Evolutionary conservation across 2,329 filamentous ascomycete genomes (phyloP).

Genomic region (Hypoxylon sp.): DNA sequence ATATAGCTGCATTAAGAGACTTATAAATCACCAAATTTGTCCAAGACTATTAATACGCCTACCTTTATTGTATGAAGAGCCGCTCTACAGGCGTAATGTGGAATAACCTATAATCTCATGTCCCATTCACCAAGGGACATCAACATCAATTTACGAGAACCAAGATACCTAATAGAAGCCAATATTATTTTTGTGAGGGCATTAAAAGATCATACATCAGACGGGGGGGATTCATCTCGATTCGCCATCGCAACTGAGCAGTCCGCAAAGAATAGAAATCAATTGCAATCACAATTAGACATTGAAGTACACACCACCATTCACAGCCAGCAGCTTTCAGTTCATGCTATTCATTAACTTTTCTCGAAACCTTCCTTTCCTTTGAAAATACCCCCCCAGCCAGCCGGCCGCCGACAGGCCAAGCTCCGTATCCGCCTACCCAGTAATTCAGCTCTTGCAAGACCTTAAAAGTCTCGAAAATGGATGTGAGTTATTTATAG

Average conservation of each 20-base stretch:
- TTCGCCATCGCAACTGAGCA: background rate
- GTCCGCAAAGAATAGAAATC: background rate
- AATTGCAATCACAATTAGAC: background rate
- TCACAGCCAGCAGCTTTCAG: background rate
- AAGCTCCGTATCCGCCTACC: background rate
- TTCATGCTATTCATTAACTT: slow-evolving; percentile 20
- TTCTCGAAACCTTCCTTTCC: background rate
- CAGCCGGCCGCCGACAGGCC: background rate
- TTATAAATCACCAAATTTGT: no score
- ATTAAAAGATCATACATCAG: background rate
- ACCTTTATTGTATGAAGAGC: background rate
- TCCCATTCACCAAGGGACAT: background rate
- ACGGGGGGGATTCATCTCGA: no score
- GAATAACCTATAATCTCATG: background rate
- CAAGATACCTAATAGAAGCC: background rate
- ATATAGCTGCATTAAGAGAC: no score
- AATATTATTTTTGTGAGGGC: background rate
- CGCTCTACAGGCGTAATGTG: no score
- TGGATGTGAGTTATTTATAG: background rate
- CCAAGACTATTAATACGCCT: background rate
- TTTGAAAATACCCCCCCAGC: no score
- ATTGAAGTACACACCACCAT: background rate
- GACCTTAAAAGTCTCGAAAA: background rate
- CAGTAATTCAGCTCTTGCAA: background rate
- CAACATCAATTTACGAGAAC: background rate